phyloP scores from a whole-genome alignment of 441 rosid genomes.

The Gossypium aridum region DNA sequence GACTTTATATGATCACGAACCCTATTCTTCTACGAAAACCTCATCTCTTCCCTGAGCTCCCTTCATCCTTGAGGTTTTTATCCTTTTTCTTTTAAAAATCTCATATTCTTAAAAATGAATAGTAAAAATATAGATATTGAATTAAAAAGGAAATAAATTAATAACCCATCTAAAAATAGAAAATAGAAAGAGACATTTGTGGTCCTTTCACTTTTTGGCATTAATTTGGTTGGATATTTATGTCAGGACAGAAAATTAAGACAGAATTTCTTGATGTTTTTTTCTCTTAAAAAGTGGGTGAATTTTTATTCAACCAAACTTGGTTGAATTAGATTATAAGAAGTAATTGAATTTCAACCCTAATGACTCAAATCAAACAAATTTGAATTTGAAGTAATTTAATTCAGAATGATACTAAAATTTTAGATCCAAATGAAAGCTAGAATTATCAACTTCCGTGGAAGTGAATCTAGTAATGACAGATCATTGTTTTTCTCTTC shows the following conservation, averaged over 20 bases:
- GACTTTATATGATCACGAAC: conserved; percentile 33
- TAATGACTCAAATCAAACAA: too few species aligned
- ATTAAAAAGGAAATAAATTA: too few species aligned
- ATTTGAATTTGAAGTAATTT: too few species aligned
- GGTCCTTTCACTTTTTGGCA: neutral
- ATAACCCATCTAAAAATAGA: too few species aligned
- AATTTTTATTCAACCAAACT: too few species aligned
- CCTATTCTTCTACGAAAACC: conserved; percentile 36
- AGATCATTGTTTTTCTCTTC: neutral
- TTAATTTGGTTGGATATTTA: neutral
- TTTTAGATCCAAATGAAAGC: too few species aligned
- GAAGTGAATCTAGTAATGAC: neutral
- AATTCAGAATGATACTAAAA: too few species aligned
- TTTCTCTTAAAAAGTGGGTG: too few species aligned
- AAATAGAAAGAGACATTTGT: neutral
- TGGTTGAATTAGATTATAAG: too few species aligned
- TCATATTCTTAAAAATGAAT: too few species aligned
- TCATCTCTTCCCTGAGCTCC: conserved; percentile 44
- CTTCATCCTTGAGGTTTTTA: conserved; percentile 35
- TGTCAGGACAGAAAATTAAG: neutral
- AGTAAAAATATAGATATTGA: too few species aligned
- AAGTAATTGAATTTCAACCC: too few species aligned
- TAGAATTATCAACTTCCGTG: neutral
- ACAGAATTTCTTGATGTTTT: neutral
- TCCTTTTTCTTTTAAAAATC: neutral